Evolutionary conservation across 495 filamentous ascomycete species (phyloP).

Genomic region (Aspergillus taichungensis): DNA sequence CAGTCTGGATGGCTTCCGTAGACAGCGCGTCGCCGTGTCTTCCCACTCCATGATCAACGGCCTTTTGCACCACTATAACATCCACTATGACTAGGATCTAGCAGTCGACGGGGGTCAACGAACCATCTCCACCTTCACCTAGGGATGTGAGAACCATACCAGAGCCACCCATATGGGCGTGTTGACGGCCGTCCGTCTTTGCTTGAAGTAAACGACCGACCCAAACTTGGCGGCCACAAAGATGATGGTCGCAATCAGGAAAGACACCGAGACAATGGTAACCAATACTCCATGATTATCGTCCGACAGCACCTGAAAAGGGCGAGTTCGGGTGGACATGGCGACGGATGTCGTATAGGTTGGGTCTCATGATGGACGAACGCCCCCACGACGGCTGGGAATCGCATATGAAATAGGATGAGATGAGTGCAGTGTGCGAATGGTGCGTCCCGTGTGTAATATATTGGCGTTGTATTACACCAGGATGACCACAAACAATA

Average conservation of each 20-base stretch:
- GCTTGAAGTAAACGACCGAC: slow-evolving; percentile 22
- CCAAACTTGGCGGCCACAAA: slow-evolving; percentile 16
- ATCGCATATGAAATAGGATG: background rate
- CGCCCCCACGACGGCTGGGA: background rate
- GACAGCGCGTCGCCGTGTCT: slow-evolving; percentile 12
- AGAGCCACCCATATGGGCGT: slow-evolving; percentile 25
- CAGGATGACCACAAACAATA: background rate
- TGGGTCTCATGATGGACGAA: slow-evolving; percentile 1
- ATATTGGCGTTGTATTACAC: too few species aligned
- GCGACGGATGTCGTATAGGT: background rate
- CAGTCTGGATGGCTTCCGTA: slow-evolving; percentile 8
- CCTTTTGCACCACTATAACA: slow-evolving; percentile 18
- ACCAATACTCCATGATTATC: slow-evolving; percentile 16
- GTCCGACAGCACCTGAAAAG: slow-evolving; percentile 13
- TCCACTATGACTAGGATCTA: slow-evolving; percentile 17
- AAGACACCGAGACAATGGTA: slow-evolving; percentile 15
- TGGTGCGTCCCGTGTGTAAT: too few species aligned
- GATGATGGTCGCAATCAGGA: slow-evolving; percentile 17
- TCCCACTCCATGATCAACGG: slow-evolving; percentile 20
- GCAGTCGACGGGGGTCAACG: slow-evolving; percentile 27
- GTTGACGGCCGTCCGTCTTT: slow-evolving; percentile 16
- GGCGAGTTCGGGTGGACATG: slow-evolving; percentile 11
- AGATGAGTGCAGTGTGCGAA: background rate
- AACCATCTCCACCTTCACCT: background rate
- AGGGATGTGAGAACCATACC: slow-evolving; percentile 6